These are phyloP conservation scores for Thraustochytrium striatum DNA, from an alignment of 352 stramenopile genomes.

Conservation along the genomic window DNA sequence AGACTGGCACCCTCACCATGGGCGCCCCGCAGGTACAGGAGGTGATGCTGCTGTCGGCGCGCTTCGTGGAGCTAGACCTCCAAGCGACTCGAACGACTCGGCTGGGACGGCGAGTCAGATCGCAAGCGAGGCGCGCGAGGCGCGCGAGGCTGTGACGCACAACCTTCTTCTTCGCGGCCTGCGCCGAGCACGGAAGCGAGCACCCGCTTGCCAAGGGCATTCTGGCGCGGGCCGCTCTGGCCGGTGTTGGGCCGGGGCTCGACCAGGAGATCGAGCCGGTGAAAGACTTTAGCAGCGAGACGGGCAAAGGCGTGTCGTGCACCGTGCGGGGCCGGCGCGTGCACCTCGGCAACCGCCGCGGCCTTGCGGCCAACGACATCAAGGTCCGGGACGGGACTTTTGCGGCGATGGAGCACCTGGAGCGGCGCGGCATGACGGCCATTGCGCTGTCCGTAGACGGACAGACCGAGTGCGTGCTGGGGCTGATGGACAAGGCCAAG, in stretches of 20 bases:
- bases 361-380: slow-evolving; percentile 73
- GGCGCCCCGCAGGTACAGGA: slow-evolving; percentile 60
- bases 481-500: slow-evolving; percentile 78
- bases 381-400: slow-evolving; percentile 62
- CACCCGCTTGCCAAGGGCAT: slow-evolving; percentile 80
- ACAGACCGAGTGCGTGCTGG: slow-evolving; percentile 70
- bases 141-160: slow-evolving; percentile 4
- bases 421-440: slow-evolving; percentile 85
- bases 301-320: slow-evolving; percentile 74
- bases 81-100: slow-evolving; percentile 49
- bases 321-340: slow-evolving; percentile 63
- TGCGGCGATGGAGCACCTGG: slow-evolving; percentile 56
- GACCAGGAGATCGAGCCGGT: background rate
- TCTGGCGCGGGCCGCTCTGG: slow-evolving; percentile 75
- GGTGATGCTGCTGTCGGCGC: slow-evolving; percentile 48
- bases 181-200: slow-evolving; percentile 60
- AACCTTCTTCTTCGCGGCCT: slow-evolving; percentile 44
- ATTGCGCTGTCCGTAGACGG: slow-evolving; percentile 86
- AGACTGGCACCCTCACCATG: slow-evolving; percentile 83
- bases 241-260: background rate
- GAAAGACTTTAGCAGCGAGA: slow-evolving; percentile 66
- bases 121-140: background rate
- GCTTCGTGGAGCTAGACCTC: slow-evolving; percentile 70
- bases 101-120: background rate
- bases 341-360: slow-evolving; percentile 74